These are phyloP conservation scores for Trifolium fragiferum DNA, from an alignment of 306 rosid genomes.

Conservation along the genomic window DNA sequence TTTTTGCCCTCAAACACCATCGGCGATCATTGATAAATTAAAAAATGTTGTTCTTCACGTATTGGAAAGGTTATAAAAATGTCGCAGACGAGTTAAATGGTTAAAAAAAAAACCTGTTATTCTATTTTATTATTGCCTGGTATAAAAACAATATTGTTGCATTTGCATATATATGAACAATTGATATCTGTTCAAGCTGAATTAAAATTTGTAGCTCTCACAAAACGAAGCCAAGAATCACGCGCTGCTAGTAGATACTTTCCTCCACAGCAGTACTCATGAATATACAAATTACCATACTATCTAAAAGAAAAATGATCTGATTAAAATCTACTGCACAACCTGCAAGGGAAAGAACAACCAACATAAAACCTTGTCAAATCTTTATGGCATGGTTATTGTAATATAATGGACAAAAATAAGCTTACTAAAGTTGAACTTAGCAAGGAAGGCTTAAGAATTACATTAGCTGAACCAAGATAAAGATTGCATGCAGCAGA, in stretches of 20 bases:
- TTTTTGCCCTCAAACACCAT: background rate
- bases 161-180: conserved; percentile 47
- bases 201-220: conserved; percentile 33
- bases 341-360: conserved; percentile 37
- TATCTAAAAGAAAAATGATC: conserved; percentile 11
- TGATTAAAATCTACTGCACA: conserved; percentile 26
- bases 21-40: background rate
- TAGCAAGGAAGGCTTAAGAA: conserved; percentile 34
- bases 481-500: conserved; percentile 40
- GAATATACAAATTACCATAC: conserved; percentile 39
- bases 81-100: background rate
- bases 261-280: conserved; percentile 44
- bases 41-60: background rate
- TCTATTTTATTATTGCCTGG: conserved; percentile 36
- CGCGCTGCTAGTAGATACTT: conserved; percentile 45
- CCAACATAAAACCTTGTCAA: background rate
- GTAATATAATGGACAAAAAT: conserved; percentile 9
- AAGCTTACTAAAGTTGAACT: conserved; percentile 4
- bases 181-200: conserved; percentile 27
- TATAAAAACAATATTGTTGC: conserved; percentile 34
- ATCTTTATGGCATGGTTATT: conserved; percentile 1
- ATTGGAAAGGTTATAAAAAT: background rate
- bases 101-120: conserved; percentile 16
- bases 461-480: conserved; percentile 49
- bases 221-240: conserved; percentile 45